phyloP scores from a whole-genome alignment of 192 early-diverging fungal genomes.

The Gaertneriomyces sp. region DNA sequence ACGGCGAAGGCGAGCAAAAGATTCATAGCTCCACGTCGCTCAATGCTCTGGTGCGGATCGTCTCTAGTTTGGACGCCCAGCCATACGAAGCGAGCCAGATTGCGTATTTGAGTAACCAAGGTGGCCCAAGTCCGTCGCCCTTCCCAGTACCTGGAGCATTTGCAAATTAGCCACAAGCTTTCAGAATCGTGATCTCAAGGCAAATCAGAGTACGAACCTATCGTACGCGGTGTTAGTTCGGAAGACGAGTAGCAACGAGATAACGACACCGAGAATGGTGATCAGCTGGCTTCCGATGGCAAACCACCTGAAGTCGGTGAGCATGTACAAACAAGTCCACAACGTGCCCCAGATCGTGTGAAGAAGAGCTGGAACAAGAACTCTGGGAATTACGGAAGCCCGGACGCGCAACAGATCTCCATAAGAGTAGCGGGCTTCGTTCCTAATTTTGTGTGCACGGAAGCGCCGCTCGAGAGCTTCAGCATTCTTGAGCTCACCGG shows the following conservation, averaged over 20 bases:
- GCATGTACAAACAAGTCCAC: slow-evolving; percentile 32
- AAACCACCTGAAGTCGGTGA: slow-evolving; percentile 11
- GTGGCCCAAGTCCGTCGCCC: slow-evolving; percentile 79
- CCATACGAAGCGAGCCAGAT: slow-evolving; percentile 76
- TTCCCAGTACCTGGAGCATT: slow-evolving; percentile 61
- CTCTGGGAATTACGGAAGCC: slow-evolving; percentile 25
- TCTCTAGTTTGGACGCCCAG: slow-evolving; percentile 40
- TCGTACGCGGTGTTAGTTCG: slow-evolving; percentile 65
- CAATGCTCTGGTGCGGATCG: slow-evolving; percentile 31
- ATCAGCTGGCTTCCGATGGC: slow-evolving; percentile 38
- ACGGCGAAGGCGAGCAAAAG: slow-evolving; percentile 74
- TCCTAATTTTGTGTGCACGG: slow-evolving; percentile 21
- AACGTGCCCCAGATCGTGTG: slow-evolving; percentile 28
- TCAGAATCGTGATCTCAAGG: background rate
- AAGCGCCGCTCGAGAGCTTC: slow-evolving; percentile 19
- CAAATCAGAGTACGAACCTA: background rate
- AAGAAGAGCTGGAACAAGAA: slow-evolving; percentile 15
- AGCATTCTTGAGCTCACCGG: slow-evolving; percentile 12
- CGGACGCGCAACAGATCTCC: slow-evolving; percentile 15
- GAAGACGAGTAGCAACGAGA: slow-evolving; percentile 72
- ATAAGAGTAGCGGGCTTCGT: slow-evolving; percentile 21
- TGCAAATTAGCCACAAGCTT: background rate
- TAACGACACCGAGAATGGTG: slow-evolving; percentile 39
- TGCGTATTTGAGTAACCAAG: slow-evolving; percentile 65
- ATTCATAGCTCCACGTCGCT: slow-evolving; percentile 70